A percentile compares a stretch with the other conserved stretches of the same genome.
Evolutionary conservation across 2,329 filamentous ascomycete genomes (phyloP).

Genomic region (Botrytis hyacinthi): DNA sequence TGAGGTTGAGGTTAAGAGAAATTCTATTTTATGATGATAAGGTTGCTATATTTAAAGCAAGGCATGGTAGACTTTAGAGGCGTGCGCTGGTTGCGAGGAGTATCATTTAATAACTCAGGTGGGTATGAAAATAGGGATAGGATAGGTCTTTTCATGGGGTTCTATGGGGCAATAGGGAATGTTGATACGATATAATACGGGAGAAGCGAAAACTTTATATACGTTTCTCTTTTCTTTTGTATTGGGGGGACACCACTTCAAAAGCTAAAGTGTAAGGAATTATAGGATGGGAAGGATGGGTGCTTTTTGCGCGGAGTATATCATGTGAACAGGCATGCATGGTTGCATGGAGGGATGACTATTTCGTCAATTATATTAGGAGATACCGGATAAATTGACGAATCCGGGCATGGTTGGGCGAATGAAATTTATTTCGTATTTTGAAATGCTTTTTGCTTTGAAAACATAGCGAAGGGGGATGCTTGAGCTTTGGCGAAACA

Average conservation of each 20-base stretch:
- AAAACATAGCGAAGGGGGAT: not conserved
- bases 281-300: not conserved
- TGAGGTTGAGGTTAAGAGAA: conserved; percentile 64
- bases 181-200: not conserved
- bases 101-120: not conserved
- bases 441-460: not conserved
- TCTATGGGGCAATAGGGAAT: not conserved
- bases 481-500: not conserved
- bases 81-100: not conserved
- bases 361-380: not conserved
- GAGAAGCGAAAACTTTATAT: not conserved
- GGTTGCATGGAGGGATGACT: not conserved
- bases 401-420: not conserved
- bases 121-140: not conserved
- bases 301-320: not conserved
- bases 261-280: not conserved
- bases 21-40: conserved; percentile 85
- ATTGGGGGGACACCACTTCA: not conserved
- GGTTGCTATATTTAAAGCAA: conserved; percentile 74
- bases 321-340: not conserved
- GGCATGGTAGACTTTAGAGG: conserved; percentile 41
- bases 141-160: not conserved
- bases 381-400: not conserved
- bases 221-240: not conserved
- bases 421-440: not conserved